Conservation (phyloP, 164 flowering plant species). For the Umbilicus rupestris region DNA sequence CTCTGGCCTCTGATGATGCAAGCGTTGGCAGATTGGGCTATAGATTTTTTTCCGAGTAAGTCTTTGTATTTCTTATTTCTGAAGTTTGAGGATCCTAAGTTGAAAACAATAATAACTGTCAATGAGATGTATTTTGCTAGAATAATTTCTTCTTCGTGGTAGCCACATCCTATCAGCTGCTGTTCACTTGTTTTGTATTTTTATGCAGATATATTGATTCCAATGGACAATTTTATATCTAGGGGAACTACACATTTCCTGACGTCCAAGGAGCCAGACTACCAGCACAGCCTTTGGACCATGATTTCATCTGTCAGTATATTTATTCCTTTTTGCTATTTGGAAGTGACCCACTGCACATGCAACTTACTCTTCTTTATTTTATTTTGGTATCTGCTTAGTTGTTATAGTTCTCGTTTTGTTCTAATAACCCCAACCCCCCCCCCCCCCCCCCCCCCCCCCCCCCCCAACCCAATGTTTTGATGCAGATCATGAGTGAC, state of each 20-base stretch:
- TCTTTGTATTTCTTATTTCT: not conserved
- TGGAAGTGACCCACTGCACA: too few species aligned
- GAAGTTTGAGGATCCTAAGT: not conserved
- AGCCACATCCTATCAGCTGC: not conserved
- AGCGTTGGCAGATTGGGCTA: slow-evolving; percentile 89
- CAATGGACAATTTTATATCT: slow-evolving; percentile 90
- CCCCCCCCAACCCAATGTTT: not conserved
- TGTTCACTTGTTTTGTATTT: slow-evolving; percentile 5
- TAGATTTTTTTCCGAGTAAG: slow-evolving; percentile 94
- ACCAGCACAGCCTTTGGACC: slow-evolving; percentile 95
- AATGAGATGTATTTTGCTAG: too few species aligned
- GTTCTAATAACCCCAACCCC: too few species aligned
- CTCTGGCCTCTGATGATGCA: slow-evolving; percentile 99
- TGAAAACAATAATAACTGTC: too few species aligned
- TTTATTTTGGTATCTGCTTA: too few species aligned
- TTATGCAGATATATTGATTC: slow-evolving; percentile 85
- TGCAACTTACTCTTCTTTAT: not conserved
- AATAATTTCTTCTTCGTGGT: too few species aligned
- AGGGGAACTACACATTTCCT: slow-evolving; percentile 86
- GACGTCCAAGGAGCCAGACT: slow-evolving; percentile 83
- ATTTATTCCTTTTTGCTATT: not conserved
- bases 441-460: too few species aligned
- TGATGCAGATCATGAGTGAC: slow-evolving; percentile 71
- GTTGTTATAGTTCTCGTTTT: not conserved
- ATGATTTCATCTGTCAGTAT: slow-evolving; percentile 59